Conservation (phyloP, 2,329 filamentous ascomycete genomes). For the Ambrosiella xylebori region DNA sequence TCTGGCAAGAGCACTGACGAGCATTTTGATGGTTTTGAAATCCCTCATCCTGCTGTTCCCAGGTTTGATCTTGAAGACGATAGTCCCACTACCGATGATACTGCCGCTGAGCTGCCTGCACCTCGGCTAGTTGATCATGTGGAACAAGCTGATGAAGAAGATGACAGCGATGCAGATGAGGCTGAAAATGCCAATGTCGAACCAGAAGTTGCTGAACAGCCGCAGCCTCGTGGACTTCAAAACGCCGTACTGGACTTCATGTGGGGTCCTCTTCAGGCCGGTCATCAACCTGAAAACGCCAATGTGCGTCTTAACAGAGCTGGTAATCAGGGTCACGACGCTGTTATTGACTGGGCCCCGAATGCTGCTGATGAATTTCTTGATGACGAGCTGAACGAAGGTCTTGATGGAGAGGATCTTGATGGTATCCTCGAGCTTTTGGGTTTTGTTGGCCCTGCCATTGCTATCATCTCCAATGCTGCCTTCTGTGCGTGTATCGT, state of each 20-base stretch:
- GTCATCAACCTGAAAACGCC: not conserved
- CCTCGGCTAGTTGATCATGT: too few species aligned
- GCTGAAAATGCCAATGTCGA: constrained; percentile 20
- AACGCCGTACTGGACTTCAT: constrained; percentile 14
- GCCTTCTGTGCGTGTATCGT: constrained; percentile 88
- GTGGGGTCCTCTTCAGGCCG: not conserved
- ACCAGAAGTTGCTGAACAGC: constrained; percentile 23
- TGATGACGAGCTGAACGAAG: not conserved
- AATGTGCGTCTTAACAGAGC: constrained; percentile 26
- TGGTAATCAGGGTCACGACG: constrained; percentile 21
- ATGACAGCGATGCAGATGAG: constrained; percentile 15
- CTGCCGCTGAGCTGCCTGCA: constrained; percentile 19
- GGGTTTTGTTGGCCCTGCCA: constrained; percentile 85
- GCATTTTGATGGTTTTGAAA: constrained; percentile 5
- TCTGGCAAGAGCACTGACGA: constrained; percentile 6
- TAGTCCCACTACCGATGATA: constrained; percentile 32
- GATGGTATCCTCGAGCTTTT: constrained; percentile 93
- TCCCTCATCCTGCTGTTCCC: not conserved
- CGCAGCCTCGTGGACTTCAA: not conserved
- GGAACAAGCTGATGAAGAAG: too few species aligned
- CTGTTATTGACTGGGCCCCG: not conserved
- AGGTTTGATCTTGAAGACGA: constrained; percentile 32
- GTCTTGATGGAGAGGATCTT: constrained; percentile 43
- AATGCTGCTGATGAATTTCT: not conserved
- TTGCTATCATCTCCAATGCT: constrained; percentile 81